A percentile compares a stretch with the other conserved stretches of the same genome.
These are phyloP conservation scores for Mediolabrus comicus DNA, from an alignment of 108 stramenopile species.

Conservation along the genomic window DNA sequence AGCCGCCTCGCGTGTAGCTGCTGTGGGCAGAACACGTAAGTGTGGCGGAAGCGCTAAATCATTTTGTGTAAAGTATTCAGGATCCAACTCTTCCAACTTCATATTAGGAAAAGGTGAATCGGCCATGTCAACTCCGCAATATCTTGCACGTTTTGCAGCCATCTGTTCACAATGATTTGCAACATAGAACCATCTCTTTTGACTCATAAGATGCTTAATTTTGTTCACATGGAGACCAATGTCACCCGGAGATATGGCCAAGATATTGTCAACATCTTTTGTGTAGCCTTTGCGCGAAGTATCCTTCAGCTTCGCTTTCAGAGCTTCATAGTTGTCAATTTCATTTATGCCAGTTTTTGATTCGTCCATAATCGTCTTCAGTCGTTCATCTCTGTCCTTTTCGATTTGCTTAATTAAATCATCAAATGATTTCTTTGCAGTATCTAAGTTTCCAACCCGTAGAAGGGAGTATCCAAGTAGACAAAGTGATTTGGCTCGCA, in stretches of 20 bases:
- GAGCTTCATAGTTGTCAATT: neutral
- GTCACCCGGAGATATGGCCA: slow-evolving; percentile 28
- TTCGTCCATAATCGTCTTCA: neutral
- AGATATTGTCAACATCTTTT: slow-evolving; percentile 3
- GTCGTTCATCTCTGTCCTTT: neutral
- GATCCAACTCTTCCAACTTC: slow-evolving; percentile 12
- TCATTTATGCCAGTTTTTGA: slow-evolving; percentile 6
- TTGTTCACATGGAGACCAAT: slow-evolving; percentile 18
- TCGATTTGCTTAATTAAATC: slow-evolving; percentile 20
- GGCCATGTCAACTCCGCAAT: slow-evolving; percentile 24
- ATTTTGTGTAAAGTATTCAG: slow-evolving; percentile 22
- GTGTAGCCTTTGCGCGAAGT: neutral
- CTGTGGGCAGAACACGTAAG: slow-evolving; percentile 12
- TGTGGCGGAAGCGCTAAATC: slow-evolving; percentile 10
- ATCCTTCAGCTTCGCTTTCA: neutral
- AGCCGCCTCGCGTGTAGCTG: slow-evolving; percentile 33
- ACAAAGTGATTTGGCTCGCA: slow-evolving; percentile 8
- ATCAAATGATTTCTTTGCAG: slow-evolving; percentile 28
- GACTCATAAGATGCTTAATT: slow-evolving; percentile 12
- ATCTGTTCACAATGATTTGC: slow-evolving; percentile 40
- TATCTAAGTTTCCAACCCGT: slow-evolving; percentile 11
- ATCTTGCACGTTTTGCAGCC: slow-evolving; percentile 15
- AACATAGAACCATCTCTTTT: slow-evolving; percentile 33
- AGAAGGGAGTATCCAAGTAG: slow-evolving; percentile 29
- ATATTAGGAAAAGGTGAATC: slow-evolving; percentile 5